Percentiles rank a stretch among this genome's conserved stretches.
phyloP scores from a whole-genome alignment of 2,329 filamentous ascomycete species.

The Claviceps pusilla region DNA sequence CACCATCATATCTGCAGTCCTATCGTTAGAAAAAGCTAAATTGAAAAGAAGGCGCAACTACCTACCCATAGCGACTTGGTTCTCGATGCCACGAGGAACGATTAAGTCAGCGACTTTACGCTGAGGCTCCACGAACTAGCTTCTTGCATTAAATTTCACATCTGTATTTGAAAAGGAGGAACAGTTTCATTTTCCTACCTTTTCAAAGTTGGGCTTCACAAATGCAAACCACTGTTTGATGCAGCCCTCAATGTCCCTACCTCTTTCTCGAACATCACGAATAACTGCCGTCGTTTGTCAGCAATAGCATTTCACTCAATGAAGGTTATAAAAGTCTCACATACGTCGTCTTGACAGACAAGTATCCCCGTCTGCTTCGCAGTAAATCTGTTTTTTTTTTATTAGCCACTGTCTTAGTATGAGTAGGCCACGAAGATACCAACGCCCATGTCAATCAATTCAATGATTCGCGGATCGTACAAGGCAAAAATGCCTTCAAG shows the following conservation, averaged over 20 bases:
- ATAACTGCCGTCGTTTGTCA: slow-evolving; percentile 39
- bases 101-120: slow-evolving; percentile 87
- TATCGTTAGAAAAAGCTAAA: slow-evolving; percentile 4
- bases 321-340: slow-evolving; percentile 15
- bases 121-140: slow-evolving; percentile 74
- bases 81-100: slow-evolving; percentile 86
- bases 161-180: neutral
- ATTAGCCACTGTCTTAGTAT: neutral
- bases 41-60: neutral
- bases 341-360: slow-evolving; percentile 77
- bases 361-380: slow-evolving; percentile 87
- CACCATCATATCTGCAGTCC: slow-evolving; percentile 61
- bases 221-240: slow-evolving; percentile 97
- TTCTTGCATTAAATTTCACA: neutral
- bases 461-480: slow-evolving; percentile 71
- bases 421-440: slow-evolving; percentile 6
- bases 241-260: slow-evolving; percentile 81
- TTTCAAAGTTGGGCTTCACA: slow-evolving; percentile 93
- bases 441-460: slow-evolving; percentile 82
- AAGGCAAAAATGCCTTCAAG: slow-evolving; percentile 92
- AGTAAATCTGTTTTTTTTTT: slow-evolving; percentile 55
- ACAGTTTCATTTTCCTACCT: slow-evolving; percentile 25
- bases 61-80: slow-evolving; percentile 73
- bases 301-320: neutral
- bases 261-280: slow-evolving; percentile 78